Percentiles rank a stretch among this genome's conserved stretches.
Evolutionary conservation across 192 early-diverging fungal species (phyloP).

Genomic region (Umbelopsis isabellina): DNA sequence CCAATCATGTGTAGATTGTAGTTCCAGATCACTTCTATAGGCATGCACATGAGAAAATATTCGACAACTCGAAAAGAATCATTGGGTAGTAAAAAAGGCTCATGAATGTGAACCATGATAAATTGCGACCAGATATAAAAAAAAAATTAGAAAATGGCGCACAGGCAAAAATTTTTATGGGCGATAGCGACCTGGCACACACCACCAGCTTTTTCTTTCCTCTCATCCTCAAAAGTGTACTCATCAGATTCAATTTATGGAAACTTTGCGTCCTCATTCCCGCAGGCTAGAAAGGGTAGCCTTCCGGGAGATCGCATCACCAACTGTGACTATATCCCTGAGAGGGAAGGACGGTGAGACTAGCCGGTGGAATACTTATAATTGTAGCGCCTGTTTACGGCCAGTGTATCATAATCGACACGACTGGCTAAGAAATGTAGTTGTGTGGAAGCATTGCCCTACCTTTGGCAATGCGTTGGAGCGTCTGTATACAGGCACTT

Average conservation of each 20-base stretch:
- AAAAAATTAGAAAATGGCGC: conserved; percentile 6
- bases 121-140: background rate
- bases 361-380: conserved; percentile 5
- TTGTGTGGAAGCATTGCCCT: conserved; percentile 15
- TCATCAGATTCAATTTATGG: conserved; percentile 18
- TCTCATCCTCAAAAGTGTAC: conserved; percentile 10
- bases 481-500: background rate
- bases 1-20: no score
- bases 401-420: background rate
- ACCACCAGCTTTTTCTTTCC: background rate
- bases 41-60: no score
- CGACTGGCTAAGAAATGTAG: background rate
- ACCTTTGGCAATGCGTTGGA: conserved; percentile 9
- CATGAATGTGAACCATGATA: no score
- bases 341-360: conserved; percentile 19
- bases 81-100: no score
- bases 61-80: no score
- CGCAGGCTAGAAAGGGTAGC: conserved; percentile 20
- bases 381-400: conserved; percentile 17
- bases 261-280: conserved; percentile 2
- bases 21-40: no score
- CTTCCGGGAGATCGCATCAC: conserved; percentile 22
- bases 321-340: conserved; percentile 24
- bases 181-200: no score
- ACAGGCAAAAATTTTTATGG: background rate